Percentiles rank a stretch among this genome's conserved stretches.
These are phyloP conservation scores for Truncatella angustata DNA, from an alignment of 2,329 filamentous ascomycete genomes.

Conservation along the genomic window DNA sequence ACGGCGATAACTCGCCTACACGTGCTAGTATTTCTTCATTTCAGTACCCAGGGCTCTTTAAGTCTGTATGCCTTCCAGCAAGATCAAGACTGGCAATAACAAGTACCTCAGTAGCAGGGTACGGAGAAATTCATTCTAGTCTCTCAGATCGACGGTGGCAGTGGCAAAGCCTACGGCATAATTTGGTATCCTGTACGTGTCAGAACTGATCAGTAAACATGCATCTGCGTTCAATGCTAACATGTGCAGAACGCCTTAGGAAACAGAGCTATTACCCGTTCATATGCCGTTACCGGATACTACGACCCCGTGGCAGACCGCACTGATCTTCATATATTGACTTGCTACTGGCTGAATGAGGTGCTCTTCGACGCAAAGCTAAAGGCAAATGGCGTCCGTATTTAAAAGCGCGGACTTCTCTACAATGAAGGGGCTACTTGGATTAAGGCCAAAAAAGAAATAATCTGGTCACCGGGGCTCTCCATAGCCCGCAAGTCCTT, in stretches of 20 bases:
- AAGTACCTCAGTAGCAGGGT: neutral
- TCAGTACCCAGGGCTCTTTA: neutral
- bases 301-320: neutral
- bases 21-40: neutral
- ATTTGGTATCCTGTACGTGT: neutral
- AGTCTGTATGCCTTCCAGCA: neutral
- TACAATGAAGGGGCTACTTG: neutral
- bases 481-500: neutral
- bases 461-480: neutral
- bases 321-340: neutral
- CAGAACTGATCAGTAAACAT: neutral
- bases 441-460: neutral
- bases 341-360: neutral
- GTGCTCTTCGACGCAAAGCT: neutral
- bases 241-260: neutral
- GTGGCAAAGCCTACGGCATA: neutral
- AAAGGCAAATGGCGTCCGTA: neutral
- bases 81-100: neutral
- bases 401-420: neutral
- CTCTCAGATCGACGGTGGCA: neutral
- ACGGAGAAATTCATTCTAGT: neutral
- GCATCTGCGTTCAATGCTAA: neutral
- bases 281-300: conserved; percentile 1
- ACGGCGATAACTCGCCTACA: neutral
- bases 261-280: neutral